Evolutionary conservation across 495 filamentous ascomycete genomes (phyloP), one percentile per base, ranked within the genome.

Genomic region (Penicillium ochrochloron): DNA sequence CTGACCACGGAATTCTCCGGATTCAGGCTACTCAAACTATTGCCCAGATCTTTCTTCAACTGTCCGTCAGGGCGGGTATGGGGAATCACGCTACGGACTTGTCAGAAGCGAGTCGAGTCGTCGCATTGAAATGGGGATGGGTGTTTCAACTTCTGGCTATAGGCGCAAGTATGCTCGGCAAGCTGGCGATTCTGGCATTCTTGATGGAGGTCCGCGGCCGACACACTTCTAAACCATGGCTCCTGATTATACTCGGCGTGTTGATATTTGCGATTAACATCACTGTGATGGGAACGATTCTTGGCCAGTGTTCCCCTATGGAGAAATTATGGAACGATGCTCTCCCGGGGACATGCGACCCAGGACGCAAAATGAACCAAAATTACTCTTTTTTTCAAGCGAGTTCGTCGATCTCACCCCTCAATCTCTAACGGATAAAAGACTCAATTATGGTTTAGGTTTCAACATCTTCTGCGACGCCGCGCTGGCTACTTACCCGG

Each of bases 151-250:
- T 50, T 9, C n/a, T 50, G 46, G 46, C 46, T n/a, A 50, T 50
- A 6, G 46, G 15, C 12, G 65, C 68, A 6, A 72, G 67, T 46
- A 68, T 65, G 42, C 61, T 70, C 6, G 75, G 74, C n/a, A 78
- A 76, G 52, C 61, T 74, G 25, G 73, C 73, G 15, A 70, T 78
- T 35, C 57, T 76, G 52, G 67, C 69, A 10, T 75, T 78, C 39
- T 59, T 78, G 3, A 55, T 75, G 2, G 68, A 73, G 46, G 70
- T 78, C 33, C 74, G 74, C 37, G 70, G 72, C 41, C 57, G 68
- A 12, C 70, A 73, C 33, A 63, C 64, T 44, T 66, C 31, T 21
- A 69, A 70, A 35, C 69, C 69, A 15, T 71, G 69, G 69, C 56
- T 67, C 7, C 62, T 75, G 51, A 70, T 75, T 46, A 63, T 70